Base-by-base conservation (phyloP, 768 basidiomycete genomes). In the Phanerochaete sordida region DNA sequence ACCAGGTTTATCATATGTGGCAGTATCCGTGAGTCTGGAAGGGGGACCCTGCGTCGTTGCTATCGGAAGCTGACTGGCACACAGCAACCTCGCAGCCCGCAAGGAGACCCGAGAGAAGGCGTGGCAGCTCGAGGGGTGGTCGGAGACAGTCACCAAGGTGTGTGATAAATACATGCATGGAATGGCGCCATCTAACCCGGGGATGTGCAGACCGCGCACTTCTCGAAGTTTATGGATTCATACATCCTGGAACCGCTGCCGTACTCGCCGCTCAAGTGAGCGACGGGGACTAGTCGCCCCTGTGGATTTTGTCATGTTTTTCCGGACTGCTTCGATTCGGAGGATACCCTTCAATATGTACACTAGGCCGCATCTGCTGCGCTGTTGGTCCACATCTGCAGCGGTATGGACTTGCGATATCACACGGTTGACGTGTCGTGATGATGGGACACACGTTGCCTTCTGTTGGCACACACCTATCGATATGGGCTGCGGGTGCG, bases 1-100 rank as follows among this genome's bases (percentile, higher is more conserved):
- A 93, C 69, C 83, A 92, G 65, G 96, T 97, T 8, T 91, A 98
- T 71, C 96, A 98, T 75, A 84, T 98, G 76, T 98, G 96, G 96
- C 95, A 98, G 75, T 96, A 96, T 71, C 87, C 87, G 92, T 93
- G 68, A 70, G 70, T 65, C 21, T 19, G 2, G 52, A n/a, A 35
- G 6, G 33, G 13, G 7, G 7, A 35, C 30, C 53, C 37, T 39
- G 39, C 45, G 19, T 52, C 50, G 23, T 55, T n/a, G 7, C 19
- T 43, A 19, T 43, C 11, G 33, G 7, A 35, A 13, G 26, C 35
- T 52, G 56, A 58, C 33, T 43, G 53, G 52, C 21, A 23, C 55
- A n/a, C 62, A 91, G 90, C 58, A 84, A 84, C 66, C 79, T 97
- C 58, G 86, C 93, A 62, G 82, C 81, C 8, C 81, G 96, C 61